These are phyloP conservation scores for Chlamydomonas applanata DNA, from an alignment of 139 green algal species.

Conservation along the genomic window DNA sequence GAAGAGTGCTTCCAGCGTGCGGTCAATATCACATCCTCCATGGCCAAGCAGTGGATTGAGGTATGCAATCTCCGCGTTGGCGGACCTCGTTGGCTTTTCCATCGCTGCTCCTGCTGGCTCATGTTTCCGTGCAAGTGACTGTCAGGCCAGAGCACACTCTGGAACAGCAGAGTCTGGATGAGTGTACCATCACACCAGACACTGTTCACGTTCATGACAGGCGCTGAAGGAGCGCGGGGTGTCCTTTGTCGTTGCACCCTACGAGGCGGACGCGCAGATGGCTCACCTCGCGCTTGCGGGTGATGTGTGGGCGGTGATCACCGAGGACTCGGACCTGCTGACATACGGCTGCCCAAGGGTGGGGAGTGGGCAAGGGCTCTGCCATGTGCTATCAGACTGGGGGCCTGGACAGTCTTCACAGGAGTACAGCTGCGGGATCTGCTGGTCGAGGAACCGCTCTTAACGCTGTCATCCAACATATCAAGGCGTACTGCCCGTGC, in stretches of 20 bases:
- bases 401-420: not conserved
- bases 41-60: constrained; percentile 78
- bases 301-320: constrained; percentile 85
- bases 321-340: constrained; percentile 96
- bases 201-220: too few species aligned
- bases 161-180: too few species aligned
- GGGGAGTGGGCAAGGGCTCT: constrained; percentile 4
- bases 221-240: constrained; percentile 65
- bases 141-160: too few species aligned
- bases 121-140: too few species aligned
- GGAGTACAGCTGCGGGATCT: too few species aligned
- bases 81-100: too few species aligned
- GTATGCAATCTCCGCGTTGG: constrained; percentile 34
- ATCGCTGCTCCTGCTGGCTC: too few species aligned
- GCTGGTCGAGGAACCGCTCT: too few species aligned
- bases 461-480: too few species aligned
- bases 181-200: too few species aligned
- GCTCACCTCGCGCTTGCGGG: constrained; percentile 76
- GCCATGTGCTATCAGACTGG: not conserved
- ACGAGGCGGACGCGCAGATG: constrained; percentile 97
- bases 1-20: constrained; percentile 82
- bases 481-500: too few species aligned
- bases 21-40: constrained; percentile 83
- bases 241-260: constrained; percentile 90
- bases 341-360: constrained; percentile 89